phyloP scores from a whole-genome alignment of 176 grass and related monocot species.

The Avena insularis region DNA sequence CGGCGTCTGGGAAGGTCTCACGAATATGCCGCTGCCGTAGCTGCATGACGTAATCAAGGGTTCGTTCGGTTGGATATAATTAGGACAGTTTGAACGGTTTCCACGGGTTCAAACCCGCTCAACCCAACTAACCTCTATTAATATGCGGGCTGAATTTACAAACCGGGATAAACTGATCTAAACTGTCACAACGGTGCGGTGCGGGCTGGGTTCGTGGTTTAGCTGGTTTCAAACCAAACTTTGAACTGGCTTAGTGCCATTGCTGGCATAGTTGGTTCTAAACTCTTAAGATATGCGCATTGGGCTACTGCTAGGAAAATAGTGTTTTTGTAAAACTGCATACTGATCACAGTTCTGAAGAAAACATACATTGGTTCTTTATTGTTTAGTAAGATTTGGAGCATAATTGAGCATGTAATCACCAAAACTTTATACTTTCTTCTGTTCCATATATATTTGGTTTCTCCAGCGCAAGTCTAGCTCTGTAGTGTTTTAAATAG shows the following conservation, averaged over 20 bases:
- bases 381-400: not conserved
- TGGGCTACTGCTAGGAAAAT: slow-evolving; percentile 1
- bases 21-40: too few species aligned
- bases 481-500: not conserved
- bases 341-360: slow-evolving; percentile 20
- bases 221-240: too few species aligned
- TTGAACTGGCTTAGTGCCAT: not conserved
- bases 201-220: too few species aligned
- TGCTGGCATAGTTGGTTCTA: slow-evolving; percentile 23
- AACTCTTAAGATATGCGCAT: not conserved
- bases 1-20: too few species aligned
- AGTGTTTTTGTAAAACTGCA: slow-evolving; percentile 1
- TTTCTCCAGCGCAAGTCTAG: not conserved
- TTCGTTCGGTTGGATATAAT: too few species aligned
- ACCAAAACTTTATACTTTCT: not conserved
- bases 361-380: slow-evolving; percentile 13
- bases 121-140: too few species aligned
- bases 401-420: not conserved
- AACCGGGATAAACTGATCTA: too few species aligned
- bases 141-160: too few species aligned
- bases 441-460: not conserved
- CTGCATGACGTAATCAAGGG: too few species aligned
- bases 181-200: too few species aligned
- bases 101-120: too few species aligned
- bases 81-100: too few species aligned